Evolutionary conservation across 31 red algal species (phyloP).

Genomic region (Asparagopsis taxiformis): DNA sequence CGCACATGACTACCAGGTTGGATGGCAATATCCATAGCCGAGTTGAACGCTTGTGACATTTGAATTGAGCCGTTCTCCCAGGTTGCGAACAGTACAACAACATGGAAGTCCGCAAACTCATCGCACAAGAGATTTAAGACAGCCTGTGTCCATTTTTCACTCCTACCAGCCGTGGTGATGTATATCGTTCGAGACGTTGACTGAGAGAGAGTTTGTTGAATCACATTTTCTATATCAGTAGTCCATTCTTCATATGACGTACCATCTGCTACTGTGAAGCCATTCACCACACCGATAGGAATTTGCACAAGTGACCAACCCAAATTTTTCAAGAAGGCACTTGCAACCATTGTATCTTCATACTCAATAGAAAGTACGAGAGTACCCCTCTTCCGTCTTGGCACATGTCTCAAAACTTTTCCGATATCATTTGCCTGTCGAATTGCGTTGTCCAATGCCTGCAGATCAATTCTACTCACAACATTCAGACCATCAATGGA

Average conservation of each 20-base stretch:
- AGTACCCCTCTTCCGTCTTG: conserved; percentile 12
- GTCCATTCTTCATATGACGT: conserved; percentile 4
- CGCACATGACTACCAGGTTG: conserved; percentile 45
- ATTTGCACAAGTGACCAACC: not conserved
- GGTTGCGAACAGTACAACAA: conserved; percentile 25
- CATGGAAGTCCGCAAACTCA: conserved; percentile 19
- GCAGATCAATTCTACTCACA: conserved; percentile 32
- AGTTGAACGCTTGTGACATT: not conserved
- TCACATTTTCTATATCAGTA: not conserved
- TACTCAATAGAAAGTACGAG: conserved; percentile 35
- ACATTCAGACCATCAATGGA: conserved; percentile 23
- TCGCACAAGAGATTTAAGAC: conserved; percentile 12
- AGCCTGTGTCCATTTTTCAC: not conserved
- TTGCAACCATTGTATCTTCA: not conserved
- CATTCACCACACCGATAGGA: not conserved
- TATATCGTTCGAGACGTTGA: not conserved
- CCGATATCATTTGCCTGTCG: not conserved
- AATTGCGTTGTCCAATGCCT: conserved; percentile 27
- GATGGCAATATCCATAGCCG: not conserved
- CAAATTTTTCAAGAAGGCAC: not conserved
- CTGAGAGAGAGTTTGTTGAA: conserved; percentile 2
- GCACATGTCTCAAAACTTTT: conserved; percentile 15
- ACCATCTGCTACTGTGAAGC: not conserved
- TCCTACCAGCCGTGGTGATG: not conserved
- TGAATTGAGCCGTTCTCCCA: not conserved